These are phyloP conservation scores for Leccinum subrobustum DNA, from an alignment of 1,284 basidiomycete species.

Conservation along the genomic window DNA sequence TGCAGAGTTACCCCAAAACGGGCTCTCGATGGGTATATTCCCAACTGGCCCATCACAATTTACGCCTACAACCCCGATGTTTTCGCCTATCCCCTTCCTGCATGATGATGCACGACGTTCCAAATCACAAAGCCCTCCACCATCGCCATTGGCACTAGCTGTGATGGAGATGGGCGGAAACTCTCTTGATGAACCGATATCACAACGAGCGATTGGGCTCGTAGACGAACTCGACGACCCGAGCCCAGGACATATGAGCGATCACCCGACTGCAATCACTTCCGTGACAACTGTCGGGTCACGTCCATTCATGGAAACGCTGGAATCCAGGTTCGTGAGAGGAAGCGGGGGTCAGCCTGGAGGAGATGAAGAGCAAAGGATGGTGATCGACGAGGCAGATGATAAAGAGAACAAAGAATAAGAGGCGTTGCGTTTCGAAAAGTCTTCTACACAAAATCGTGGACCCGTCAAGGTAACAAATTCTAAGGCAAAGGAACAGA, in stretches of 20 bases:
- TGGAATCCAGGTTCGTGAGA: constrained; percentile 67
- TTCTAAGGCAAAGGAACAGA: neutral
- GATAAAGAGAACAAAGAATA: constrained; percentile 58
- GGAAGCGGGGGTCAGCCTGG: constrained; percentile 37
- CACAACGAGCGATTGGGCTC: constrained; percentile 59
- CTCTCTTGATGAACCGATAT: constrained; percentile 35
- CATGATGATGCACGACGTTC: constrained; percentile 75
- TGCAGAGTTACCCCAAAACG: constrained; percentile 43
- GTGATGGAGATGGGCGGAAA: constrained; percentile 32
- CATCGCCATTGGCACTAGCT: constrained; percentile 62
- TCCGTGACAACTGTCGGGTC: constrained; percentile 54
- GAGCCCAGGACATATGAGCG: constrained; percentile 75
- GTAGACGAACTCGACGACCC: constrained; percentile 85
- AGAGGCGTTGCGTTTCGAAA: constrained; percentile 11
- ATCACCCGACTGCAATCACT: constrained; percentile 68
- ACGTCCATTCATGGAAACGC: constrained; percentile 52
- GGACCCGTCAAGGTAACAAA: constrained; percentile 2
- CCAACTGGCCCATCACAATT: constrained; percentile 46
- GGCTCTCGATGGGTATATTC: constrained; percentile 41
- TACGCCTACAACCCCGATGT: constrained; percentile 71
- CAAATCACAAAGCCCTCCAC: constrained; percentile 71
- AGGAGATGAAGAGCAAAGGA: constrained; percentile 22
- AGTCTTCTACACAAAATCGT: neutral
- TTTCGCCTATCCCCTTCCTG: constrained; percentile 82
- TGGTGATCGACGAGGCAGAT: constrained; percentile 50